phyloP scores from a whole-genome alignment of 2,329 filamentous ascomycete genomes.

The Fusarium proliferatum region DNA sequence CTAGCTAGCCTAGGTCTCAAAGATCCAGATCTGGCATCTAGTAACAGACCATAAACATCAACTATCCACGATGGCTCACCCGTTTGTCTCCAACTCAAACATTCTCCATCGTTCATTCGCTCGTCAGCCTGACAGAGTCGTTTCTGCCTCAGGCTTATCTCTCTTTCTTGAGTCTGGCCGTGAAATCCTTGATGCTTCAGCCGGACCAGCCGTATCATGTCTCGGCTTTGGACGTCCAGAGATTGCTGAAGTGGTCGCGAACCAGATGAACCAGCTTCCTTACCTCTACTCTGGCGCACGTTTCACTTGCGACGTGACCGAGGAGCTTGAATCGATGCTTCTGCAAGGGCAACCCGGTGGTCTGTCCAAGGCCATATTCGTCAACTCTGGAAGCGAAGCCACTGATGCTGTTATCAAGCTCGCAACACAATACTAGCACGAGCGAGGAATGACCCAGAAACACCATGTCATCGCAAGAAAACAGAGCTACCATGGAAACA shows the following conservation, averaged over 20 bases:
- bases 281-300: conserved; percentile 30
- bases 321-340: conserved; percentile 46
- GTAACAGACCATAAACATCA: neutral
- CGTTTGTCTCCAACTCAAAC: neutral
- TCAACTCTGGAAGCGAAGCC: conserved; percentile 2
- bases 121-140: neutral
- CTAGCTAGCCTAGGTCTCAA: neutral
- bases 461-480: conserved; percentile 56
- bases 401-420: neutral
- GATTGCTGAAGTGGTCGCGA: neutral
- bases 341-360: conserved; percentile 27
- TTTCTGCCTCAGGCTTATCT: conserved; percentile 1
- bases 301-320: conserved; percentile 37
- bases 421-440: conserved; percentile 53
- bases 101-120: neutral
- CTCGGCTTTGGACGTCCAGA: neutral
- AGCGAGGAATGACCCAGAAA: conserved; percentile 52
- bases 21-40: neutral
- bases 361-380: conserved; percentile 1
- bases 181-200: conserved; percentile 3
- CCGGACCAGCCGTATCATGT: neutral
- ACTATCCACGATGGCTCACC: neutral
- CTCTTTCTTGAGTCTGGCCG: conserved; percentile 5
- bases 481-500: conserved; percentile 63
- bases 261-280: conserved; percentile 12